A percentile compares a stretch with the other conserved stretches of the same genome.
These are phyloP conservation scores for Xylaria grammica DNA, from an alignment of 495 filamentous ascomycete species.

Conservation along the genomic window DNA sequence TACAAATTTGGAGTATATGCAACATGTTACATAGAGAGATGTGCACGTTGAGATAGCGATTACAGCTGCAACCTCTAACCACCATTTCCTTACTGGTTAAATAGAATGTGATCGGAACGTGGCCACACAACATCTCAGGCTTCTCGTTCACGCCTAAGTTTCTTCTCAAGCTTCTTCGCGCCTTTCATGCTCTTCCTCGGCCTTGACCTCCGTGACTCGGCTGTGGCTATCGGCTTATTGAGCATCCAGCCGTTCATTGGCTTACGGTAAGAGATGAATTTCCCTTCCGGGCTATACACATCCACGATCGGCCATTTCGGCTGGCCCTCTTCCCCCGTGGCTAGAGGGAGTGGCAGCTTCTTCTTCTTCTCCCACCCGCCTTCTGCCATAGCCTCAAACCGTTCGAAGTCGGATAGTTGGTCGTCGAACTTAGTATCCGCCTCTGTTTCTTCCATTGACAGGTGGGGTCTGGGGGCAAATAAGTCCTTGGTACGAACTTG, in stretches of 20 bases:
- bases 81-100: not conserved
- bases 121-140: not conserved
- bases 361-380: conserved; percentile 28
- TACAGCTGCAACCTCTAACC: not conserved
- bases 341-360: conserved; percentile 17
- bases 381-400: conserved; percentile 26
- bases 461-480: conserved; percentile 21
- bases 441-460: conserved; percentile 12
- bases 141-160: conserved; percentile 27
- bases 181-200: conserved; percentile 66
- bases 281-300: conserved; percentile 82
- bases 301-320: conserved; percentile 72
- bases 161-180: conserved; percentile 57
- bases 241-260: conserved; percentile 77
- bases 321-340: conserved; percentile 20
- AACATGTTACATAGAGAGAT: not conserved
- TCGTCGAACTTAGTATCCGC: conserved; percentile 24
- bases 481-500: conserved; percentile 70
- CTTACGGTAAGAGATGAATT: conserved; percentile 68
- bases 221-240: conserved; percentile 41
- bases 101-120: not conserved
- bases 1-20: not conserved
- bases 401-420: conserved; percentile 27
- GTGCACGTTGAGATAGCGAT: conserved; percentile 2
- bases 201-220: conserved; percentile 34